Evolutionary conservation across 169 alveolate species (phyloP), one percentile per base, ranked within the genome.

Genomic region (Babesia gibsoni): DNA sequence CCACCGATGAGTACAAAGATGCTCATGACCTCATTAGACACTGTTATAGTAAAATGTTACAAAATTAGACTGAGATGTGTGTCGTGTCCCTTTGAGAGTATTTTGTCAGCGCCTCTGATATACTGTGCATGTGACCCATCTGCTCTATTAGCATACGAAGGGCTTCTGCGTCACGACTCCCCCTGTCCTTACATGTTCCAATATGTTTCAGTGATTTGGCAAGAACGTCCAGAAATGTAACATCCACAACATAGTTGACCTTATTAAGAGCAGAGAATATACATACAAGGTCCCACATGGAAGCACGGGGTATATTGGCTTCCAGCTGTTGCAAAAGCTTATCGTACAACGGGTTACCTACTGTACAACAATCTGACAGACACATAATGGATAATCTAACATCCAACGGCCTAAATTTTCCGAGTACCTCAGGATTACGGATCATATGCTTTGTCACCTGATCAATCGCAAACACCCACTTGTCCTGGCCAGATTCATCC

Each of bases 251-350:
- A 20, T 61, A 43, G 12, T 48, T 33, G 49, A 14, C 46, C 29
- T 61, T 61, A 7, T 4, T 33, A 1, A 61, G 58, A 32, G 36
- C 41, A 0, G 72, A 61, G 35, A 61, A 45, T 4, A 61, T 12
- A 33, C 59, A 61, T 0, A 61, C 58, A 2, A 61, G 30, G 46
- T 61, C 72, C 72, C 72, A 61, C 56, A 61, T 42, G 20, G 72
- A 43, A 20, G 72, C 56, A 42, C 43, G 45, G 25, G 29, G 16
- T 0, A 45, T 6, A 2, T 61, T 30, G 6, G 22, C 29, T 29
- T 27, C 72, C 43, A 61, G 46, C 36, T 37, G 41, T 1, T 33
- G 9, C 57, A 61, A 37, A 29, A 61, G 72, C 45, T 6, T 27
- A 5, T 43, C 20, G 58, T 61, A 61, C 33, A 61, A 4, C 2